Conservation (phyloP, 2,329 filamentous ascomycete genomes). For the Aureobasidium zeae region DNA sequence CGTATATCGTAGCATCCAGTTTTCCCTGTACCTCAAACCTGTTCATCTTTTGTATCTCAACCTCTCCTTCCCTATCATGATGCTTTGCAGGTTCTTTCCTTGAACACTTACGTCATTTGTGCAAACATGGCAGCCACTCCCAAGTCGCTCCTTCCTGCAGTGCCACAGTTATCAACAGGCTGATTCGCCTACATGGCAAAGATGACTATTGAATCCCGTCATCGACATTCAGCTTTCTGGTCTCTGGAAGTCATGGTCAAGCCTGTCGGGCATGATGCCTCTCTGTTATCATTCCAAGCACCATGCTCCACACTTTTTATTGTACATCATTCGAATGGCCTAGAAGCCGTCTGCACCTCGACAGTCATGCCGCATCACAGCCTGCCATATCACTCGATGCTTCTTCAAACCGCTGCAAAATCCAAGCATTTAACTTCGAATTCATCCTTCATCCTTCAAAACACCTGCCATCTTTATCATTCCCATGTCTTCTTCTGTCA, state of each 20-base stretch:
- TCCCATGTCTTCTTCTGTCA: background rate
- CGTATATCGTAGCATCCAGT: too few species aligned
- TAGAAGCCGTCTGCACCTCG: background rate
- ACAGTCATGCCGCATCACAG: background rate
- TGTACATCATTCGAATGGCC: background rate
- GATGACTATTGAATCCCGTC: background rate
- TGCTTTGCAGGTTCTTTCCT: slow-evolving; percentile 1
- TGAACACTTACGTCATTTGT: background rate
- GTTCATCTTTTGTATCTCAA: background rate
- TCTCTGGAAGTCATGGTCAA: background rate
- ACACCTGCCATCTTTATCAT: background rate
- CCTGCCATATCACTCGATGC: background rate
- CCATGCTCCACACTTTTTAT: slow-evolving; percentile 1
- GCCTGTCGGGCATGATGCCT: background rate
- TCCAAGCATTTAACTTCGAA: background rate
- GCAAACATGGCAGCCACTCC: slow-evolving; percentile 3
- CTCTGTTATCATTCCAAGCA: background rate
- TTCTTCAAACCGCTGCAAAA: background rate
- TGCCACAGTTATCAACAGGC: background rate
- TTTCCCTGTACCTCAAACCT: background rate
- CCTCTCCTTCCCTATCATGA: background rate
- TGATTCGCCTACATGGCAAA: too few species aligned
- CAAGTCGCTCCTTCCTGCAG: background rate
- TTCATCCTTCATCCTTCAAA: background rate
- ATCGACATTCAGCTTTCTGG: slow-evolving; percentile 1